Evolutionary conservation across 2,329 filamentous ascomycete genomes (phyloP).

Genomic region (Dactylellina parvicollis): DNA sequence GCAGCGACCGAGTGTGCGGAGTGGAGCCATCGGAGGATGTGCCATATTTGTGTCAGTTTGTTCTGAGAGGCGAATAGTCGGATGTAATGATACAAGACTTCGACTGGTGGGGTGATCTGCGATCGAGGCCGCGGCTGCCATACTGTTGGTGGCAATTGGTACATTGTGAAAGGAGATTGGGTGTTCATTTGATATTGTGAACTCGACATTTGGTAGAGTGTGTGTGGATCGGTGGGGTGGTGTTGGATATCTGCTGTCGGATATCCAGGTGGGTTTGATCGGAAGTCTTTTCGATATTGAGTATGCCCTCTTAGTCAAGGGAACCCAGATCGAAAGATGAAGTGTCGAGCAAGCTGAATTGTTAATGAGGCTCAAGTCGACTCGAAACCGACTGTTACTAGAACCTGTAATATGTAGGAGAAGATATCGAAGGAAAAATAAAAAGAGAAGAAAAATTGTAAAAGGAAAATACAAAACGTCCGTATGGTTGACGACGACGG

Average conservation of each 20-base stretch:
- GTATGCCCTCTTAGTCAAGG: conserved; percentile 50
- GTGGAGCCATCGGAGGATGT: conserved; percentile 50
- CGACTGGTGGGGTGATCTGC: conserved; percentile 49
- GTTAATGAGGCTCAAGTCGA: conserved; percentile 29
- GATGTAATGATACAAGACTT: conserved; percentile 52
- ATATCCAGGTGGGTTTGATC: conserved; percentile 15
- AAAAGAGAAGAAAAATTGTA: conserved; percentile 21
- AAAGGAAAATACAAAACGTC: conserved; percentile 49
- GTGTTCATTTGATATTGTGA: conserved; percentile 22
- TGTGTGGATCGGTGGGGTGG: background rate
- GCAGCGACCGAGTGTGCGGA: conserved; percentile 44
- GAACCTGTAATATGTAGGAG: conserved; percentile 14
- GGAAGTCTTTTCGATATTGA: conserved; percentile 21
- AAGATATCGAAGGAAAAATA: conserved; percentile 38
- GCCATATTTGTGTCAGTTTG: conserved; percentile 47
- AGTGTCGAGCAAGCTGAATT: conserved; percentile 30
- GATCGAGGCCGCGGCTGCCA: conserved; percentile 51
- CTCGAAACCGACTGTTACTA: conserved; percentile 26
- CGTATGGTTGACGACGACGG: conserved; percentile 48
- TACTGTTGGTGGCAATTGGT: conserved; percentile 51
- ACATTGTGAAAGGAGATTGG: conserved; percentile 4
- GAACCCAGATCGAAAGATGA: conserved; percentile 40
- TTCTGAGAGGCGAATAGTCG: conserved; percentile 52
- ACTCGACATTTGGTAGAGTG: conserved; percentile 28
- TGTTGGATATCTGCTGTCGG: conserved; percentile 23